Base-by-base conservation (phyloP, 225 moss, liverwort and hornwort genomes). In the Marchantia polymorpha region DNA sequence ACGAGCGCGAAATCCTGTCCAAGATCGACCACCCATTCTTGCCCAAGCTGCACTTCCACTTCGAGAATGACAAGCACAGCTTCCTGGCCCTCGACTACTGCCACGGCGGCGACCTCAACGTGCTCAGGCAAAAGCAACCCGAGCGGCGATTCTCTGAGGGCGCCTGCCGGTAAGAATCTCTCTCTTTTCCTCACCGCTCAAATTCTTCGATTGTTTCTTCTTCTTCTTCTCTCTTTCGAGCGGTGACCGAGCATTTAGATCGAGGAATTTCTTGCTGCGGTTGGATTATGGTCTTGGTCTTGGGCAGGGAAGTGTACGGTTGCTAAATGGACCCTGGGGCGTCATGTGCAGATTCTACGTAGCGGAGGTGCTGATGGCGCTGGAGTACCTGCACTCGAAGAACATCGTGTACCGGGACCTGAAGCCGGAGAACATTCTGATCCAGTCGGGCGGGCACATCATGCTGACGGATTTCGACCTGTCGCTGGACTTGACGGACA, bases 391-490 rank as follows among this genome's bases (percentile, higher is more conserved):
- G 16, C 89, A 89, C 54, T 77, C 74, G 74, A 74, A 64, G 49
- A 87, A 87, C 3, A 83, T 89, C 4, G 83, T 85, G 7, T 89
- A 89, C 68, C 79, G 89, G n/a, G 89, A 89, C 72, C 67, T 89
- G 82, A 89, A 89, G 79, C 89, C 89, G n/a, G 89, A 90, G 76
- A 90, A 90, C 66, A 85, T 90, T 61, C 80, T 90, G 47, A 61
- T 90, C 22, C 87, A 87, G 61, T 46, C 79, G 2, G 84, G 71
- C 55, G 89, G 89, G 0, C 89, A 90, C 60, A 68, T 90, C 58
- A 85, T 90, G 85, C 85, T 90, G 15, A 87, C 89, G 7, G 89
- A 90, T 81, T 90, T 90, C 30, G 89, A 90, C 65, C 80, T 90
- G 7, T 90, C 89, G 15, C 69, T 84, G 46, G 83, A 83, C 63